These are phyloP conservation scores for Colletotrichum viniferum DNA, from an alignment of 2,329 filamentous ascomycete genomes.

Conservation along the genomic window DNA sequence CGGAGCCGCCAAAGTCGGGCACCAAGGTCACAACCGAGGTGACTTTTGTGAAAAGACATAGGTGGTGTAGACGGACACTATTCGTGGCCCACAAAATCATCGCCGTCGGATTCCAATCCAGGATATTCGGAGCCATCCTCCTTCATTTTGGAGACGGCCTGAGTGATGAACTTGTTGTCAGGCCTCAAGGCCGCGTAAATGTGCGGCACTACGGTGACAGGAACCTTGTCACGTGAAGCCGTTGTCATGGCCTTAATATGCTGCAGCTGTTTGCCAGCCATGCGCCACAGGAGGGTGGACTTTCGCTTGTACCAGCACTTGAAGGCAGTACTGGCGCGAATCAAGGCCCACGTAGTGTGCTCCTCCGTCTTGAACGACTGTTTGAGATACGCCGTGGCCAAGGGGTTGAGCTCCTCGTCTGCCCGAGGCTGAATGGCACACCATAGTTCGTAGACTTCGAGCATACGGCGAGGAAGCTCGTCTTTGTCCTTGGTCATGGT, in stretches of 20 bases:
- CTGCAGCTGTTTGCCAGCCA: constrained; percentile 54
- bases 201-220: constrained; percentile 36
- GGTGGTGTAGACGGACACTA: not conserved
- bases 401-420: constrained; percentile 15
- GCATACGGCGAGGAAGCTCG: constrained; percentile 32
- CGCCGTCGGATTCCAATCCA: constrained; percentile 8
- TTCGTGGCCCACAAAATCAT: not conserved
- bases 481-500: not conserved
- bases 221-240: constrained; percentile 21
- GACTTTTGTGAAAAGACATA: not conserved
- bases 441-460: constrained; percentile 45
- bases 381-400: constrained; percentile 24
- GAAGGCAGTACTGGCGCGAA: constrained; percentile 57
- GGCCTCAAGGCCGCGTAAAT: constrained; percentile 41
- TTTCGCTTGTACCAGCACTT: constrained; percentile 34
- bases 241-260: constrained; percentile 45
- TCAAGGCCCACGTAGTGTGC: constrained; percentile 44
- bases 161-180: constrained; percentile 32
- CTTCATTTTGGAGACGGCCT: constrained; percentile 20
- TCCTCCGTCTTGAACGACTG: constrained; percentile 31
- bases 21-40: not conserved
- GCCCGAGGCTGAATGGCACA: constrained; percentile 39
- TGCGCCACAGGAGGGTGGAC: constrained; percentile 46
- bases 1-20: not conserved
- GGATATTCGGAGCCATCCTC: constrained; percentile 2